Evolutionary conservation across 2,329 filamentous ascomycete genomes (phyloP).

Genomic region (Colletotrichum gigasporum): DNA sequence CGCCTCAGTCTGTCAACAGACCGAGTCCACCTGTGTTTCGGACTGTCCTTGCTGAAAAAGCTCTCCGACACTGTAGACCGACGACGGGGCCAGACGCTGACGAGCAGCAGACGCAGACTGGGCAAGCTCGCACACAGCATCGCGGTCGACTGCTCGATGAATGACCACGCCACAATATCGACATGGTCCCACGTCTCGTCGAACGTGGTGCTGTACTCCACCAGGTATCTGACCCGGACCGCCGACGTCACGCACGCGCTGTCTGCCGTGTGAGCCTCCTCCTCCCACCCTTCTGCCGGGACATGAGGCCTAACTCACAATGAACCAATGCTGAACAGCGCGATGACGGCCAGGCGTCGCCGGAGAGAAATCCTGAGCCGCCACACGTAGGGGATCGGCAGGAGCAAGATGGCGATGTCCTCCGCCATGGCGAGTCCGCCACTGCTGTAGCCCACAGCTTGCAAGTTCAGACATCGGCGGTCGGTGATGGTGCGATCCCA

Average conservation of each 20-base stretch:
- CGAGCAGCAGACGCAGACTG: background rate
- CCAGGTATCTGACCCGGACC: slow-evolving; percentile 2
- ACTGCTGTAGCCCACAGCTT: background rate
- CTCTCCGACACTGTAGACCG: background rate
- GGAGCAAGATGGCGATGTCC: slow-evolving; percentile 1
- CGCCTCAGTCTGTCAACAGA: background rate
- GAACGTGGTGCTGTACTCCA: slow-evolving; percentile 4
- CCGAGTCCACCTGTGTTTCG: background rate
- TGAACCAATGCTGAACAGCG: slow-evolving; percentile 13
- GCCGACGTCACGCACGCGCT: background rate
- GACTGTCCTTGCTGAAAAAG: background rate
- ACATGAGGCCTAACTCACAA: background rate
- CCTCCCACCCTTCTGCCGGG: background rate
- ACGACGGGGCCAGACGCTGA: background rate
- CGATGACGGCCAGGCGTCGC: background rate
- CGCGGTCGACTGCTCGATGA: background rate
- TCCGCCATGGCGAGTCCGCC: background rate
- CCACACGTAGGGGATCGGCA: slow-evolving; percentile 16
- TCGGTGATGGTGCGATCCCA: background rate
- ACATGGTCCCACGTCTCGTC: slow-evolving; percentile 1
- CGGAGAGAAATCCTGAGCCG: background rate
- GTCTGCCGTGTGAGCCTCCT: background rate
- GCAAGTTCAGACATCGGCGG: background rate
- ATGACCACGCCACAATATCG: background rate
- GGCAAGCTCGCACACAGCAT: slow-evolving; percentile 4